Conservation (phyloP, 495 filamentous ascomycete species). For the Tricharina praecox region DNA sequence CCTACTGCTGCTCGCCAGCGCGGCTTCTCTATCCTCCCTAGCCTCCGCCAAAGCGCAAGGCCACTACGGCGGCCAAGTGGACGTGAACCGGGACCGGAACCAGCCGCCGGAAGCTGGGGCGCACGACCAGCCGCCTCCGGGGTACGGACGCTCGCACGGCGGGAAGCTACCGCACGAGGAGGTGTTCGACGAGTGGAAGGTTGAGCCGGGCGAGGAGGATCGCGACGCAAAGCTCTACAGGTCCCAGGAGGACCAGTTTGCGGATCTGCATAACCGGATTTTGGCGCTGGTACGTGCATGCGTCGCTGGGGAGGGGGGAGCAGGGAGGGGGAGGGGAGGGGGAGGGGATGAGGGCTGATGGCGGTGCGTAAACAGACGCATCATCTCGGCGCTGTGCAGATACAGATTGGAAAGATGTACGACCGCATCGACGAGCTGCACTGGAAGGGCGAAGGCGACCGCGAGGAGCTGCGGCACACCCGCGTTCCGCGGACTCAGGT, state of each 20-base stretch:
- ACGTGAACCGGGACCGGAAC: no score
- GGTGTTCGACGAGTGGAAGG: slow-evolving; percentile 28
- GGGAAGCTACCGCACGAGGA: slow-evolving; percentile 27
- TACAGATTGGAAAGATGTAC: slow-evolving; percentile 22
- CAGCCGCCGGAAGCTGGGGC: no score
- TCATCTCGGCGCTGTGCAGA: slow-evolving; percentile 22
- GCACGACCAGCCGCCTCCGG: no score
- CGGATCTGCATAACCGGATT: slow-evolving; percentile 64
- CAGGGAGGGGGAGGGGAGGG: neutral
- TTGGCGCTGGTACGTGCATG: slow-evolving; percentile 37
- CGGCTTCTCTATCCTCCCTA: no score
- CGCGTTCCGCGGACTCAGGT: slow-evolving; percentile 37
- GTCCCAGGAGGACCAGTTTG: slow-evolving; percentile 46
- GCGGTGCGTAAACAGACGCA: no score
- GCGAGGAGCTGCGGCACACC: slow-evolving; percentile 39
- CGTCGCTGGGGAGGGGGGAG: neutral
- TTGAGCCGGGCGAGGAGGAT: slow-evolving; percentile 31
- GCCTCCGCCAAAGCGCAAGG: no score
- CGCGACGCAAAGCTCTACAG: slow-evolving; percentile 35
- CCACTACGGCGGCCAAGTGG: no score
- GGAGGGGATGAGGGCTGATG: no score
- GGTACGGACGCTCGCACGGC: no score
- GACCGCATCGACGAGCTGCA: slow-evolving; percentile 22
- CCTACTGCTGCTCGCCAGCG: no score
- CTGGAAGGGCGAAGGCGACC: slow-evolving; percentile 38